phyloP scores from a whole-genome alignment of 441 rosid species.

The Flueggea neowawraea region DNA sequence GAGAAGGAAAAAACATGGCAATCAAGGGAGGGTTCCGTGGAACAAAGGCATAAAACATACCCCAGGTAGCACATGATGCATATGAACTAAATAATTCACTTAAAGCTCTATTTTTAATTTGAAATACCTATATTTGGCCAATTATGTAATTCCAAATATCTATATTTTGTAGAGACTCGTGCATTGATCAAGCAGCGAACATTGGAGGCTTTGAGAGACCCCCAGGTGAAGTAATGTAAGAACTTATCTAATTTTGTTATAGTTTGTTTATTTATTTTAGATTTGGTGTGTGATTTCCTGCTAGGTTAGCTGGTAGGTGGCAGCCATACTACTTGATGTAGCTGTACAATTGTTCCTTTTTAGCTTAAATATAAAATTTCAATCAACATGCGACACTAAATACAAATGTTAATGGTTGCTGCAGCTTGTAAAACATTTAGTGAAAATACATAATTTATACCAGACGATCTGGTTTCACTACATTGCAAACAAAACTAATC shows the following conservation, averaged over 20 bases:
- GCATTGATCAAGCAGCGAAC: conserved; percentile 75
- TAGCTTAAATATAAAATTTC: no score
- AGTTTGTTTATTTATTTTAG: not conserved
- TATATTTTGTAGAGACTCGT: conserved; percentile 52
- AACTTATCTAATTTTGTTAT: conserved; percentile 29
- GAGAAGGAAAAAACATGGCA: conserved; percentile 64
- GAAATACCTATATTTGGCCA: conserved; percentile 6
- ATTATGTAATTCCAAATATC: conserved; percentile 8
- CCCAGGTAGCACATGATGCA: conserved; percentile 38
- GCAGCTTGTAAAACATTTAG: no score
- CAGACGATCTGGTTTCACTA: no score
- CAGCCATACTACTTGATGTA: not conserved
- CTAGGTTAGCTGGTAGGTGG: not conserved
- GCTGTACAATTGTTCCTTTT: no score
- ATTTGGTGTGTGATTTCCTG: not conserved
- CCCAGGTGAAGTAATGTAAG: conserved; percentile 97
- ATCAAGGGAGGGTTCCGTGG: conserved; percentile 87
- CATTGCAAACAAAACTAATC: no score
- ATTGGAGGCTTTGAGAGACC: conserved; percentile 72
- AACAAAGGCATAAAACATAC: conserved; percentile 75
- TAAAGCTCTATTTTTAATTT: no score
- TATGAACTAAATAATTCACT: not conserved
- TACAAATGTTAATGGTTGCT: no score
- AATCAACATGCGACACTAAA: no score
- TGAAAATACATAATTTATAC: no score